Base-by-base conservation (phyloP, 208 protist species). In the Acanthamoeba triangularis region DNA sequence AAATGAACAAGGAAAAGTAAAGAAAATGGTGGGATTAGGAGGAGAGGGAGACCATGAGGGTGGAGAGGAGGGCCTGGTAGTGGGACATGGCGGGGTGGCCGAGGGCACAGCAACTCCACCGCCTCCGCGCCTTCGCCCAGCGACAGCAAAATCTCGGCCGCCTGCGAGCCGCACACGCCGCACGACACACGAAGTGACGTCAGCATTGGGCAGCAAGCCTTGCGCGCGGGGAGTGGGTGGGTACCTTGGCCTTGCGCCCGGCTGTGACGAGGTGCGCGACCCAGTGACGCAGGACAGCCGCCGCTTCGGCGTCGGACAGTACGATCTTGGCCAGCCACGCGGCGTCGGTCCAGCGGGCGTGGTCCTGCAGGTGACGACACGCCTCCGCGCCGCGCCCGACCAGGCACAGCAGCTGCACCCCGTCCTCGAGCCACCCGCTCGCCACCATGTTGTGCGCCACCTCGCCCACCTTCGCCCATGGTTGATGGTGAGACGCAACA, bases 271-370 rank as follows among this genome's bases (percentile, higher is more conserved):
- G 88, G 28, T 93, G 88, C 5, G 6, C 47, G 6, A 78, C 88
- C 88, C 88, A 93, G 25, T 47, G 88, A 3, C 49, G 35, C 28
- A 80, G 49, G 25, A 93, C 88, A 8, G 20, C 65, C 8, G 88
- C 35, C 11, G 44, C 35, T 56, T 93, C 88, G 35, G 23, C 61
- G 35, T 93, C 65, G 25, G 35, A 44, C 20, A 93, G 88, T 28
- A 93, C 65, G 28, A 93, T 25, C 65, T 93, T 93, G 88, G 88
- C 88, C 18, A 80, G 65, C 88, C 88, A 93, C 18, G 88, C 88
- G 23, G 88, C 88, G 63, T 93, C 88, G 30, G 65, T 80, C 88
- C 88, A 93, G 30, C 88, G 88, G 10, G 33, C 7, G 61, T 93
- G 67, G 63, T 93, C 37, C 47, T 93, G 88, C 41, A 93, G 37